These are phyloP conservation scores for Debaryomycetaceae sp. DNA, from an alignment of 1,139 yeast species.

Conservation along the genomic window DNA sequence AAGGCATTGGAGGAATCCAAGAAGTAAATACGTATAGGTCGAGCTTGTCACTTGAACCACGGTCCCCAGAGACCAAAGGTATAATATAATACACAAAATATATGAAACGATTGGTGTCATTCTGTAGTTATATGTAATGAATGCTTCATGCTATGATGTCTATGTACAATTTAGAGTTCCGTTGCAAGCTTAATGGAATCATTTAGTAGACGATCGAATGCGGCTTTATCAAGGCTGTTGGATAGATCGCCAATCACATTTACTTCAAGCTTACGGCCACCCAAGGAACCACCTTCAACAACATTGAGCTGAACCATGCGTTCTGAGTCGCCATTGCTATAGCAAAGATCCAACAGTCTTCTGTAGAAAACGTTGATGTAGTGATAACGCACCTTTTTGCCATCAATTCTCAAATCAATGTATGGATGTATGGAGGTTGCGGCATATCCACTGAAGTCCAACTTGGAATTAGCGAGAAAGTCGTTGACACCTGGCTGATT, in stretches of 20 bases:
- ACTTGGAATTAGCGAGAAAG: conserved; percentile 35
- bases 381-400: conserved; percentile 34
- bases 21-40: conserved; percentile 15
- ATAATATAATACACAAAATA: not conserved
- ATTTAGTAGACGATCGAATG: conserved; percentile 25
- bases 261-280: conserved; percentile 51
- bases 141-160: not conserved
- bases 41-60: not conserved
- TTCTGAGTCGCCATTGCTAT: conserved; percentile 16
- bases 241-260: conserved; percentile 37
- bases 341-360: conserved; percentile 42
- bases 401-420: conserved; percentile 36
- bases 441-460: conserved; percentile 39
- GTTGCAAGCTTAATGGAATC: conserved; percentile 24
- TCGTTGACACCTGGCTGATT: conserved; percentile 46
- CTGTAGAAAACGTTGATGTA: conserved; percentile 41
- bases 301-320: conserved; percentile 42
- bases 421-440: conserved; percentile 33
- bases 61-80: not conserved
- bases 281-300: conserved; percentile 56
- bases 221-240: conserved; percentile 17
- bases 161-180: conserved; percentile 14
- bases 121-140: not conserved
- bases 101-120: not conserved
- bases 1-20: conserved; percentile 45